Evolutionary conservation across 1,284 basidiomycete species (phyloP), one percentile per base, ranked within the genome.

Genomic region (Ceratobasidium sp.): DNA sequence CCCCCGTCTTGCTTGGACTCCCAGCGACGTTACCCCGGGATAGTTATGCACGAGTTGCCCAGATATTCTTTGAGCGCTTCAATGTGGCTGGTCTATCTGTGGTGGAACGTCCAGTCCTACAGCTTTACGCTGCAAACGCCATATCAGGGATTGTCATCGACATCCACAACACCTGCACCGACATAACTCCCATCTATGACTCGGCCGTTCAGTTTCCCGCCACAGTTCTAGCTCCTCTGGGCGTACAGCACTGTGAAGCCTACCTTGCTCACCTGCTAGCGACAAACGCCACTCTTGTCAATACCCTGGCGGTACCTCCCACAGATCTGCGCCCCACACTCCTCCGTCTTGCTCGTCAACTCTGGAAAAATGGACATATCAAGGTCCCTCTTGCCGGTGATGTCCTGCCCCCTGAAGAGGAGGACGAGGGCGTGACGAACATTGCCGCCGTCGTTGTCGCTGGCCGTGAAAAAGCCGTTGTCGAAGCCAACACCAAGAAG

Each of bases 21-120:
- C 87, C 89, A 0, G 85, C 92, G 0, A 91, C 92, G 27, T 88
- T 96, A 27, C 88, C 94, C n/a, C 89, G 93, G 71, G 87, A 89
- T 73, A 88, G 90, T 5, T 90, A 93, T 82, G 95, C 97, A 82
- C 88, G 88, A 64, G 88, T 93, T 82, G 93, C 93, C 80, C 95
- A 95, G 83, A 88, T 96, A 77, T 96, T 98, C 83, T 99, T 99
- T 83, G 97, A 99, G 83, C 90, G 92, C n/a, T 95, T 98, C 88
- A 98, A 98, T 83, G 92, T 93, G 59, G 94, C 97, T 3, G 94
- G 92, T 38, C 91, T 98, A 80, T 90, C 91, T 59, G 88, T 98
- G 80, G 88, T 97, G 57, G 94, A 97, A 79, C 91, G 95, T 1
- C 93, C 97, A 5, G 90, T 97, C 82, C 90, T 94, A 3, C 93